phyloP scores from a whole-genome alignment of 495 filamentous ascomycete species.

The Trichocladium antarcticum region DNA sequence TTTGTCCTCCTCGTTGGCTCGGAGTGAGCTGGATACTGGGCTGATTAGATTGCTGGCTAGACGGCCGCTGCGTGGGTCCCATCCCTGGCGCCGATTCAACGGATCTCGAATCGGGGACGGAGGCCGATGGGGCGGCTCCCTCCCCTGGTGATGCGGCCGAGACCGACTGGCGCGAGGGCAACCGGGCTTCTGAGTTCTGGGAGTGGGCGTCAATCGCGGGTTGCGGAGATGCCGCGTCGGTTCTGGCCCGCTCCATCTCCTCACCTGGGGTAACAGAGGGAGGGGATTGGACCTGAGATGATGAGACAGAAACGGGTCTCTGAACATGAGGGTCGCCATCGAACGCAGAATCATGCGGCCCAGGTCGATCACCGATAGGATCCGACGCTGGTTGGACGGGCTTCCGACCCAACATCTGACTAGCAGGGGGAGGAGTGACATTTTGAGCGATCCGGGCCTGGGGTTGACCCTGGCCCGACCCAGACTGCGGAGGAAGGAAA shows the following conservation, averaged over 20 bases:
- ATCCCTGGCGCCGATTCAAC: not conserved
- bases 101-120: not conserved
- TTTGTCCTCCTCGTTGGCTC: constrained; percentile 1
- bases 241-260: not conserved
- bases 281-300: not conserved
- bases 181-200: not conserved
- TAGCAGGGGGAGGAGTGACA: not conserved
- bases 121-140: not conserved
- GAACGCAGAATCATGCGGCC: not conserved
- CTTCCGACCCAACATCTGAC: constrained; percentile 9
- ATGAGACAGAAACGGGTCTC: constrained; percentile 1
- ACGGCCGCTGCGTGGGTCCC: not conserved
- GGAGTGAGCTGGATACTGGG: not conserved
- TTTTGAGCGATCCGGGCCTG: not conserved
- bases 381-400: not conserved
- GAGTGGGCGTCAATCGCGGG: not conserved
- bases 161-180: constrained; percentile 4
- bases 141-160: not conserved
- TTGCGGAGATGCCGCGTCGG: not conserved
- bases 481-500: constrained; percentile 8
- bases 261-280: not conserved
- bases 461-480: not conserved
- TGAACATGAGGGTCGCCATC: not conserved
- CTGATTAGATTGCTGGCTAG: constrained; percentile 7
- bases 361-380: not conserved